Percentiles rank a stretch among this genome's conserved stretches.
phyloP scores from a whole-genome alignment of 768 basidiomycete genomes.

The Dacryopinax primogenitus region DNA sequence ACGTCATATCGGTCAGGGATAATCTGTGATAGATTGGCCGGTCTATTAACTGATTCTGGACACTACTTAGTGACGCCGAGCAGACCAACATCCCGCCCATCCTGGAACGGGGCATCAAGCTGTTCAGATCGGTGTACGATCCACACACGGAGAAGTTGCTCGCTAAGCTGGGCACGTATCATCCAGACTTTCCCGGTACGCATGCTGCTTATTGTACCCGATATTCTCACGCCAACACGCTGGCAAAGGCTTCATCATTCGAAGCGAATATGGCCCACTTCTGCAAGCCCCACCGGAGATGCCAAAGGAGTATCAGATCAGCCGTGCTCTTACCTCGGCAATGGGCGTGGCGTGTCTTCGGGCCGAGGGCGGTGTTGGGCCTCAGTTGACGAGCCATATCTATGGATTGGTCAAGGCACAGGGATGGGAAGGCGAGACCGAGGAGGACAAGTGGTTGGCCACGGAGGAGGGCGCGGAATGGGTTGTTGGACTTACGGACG shows the following conservation, averaged over 20 bases:
- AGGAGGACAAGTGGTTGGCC: constrained; percentile 61
- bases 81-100: constrained; percentile 50
- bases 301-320: constrained; percentile 48
- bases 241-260: constrained; percentile 63
- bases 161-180: constrained; percentile 72
- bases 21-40: constrained; percentile 8
- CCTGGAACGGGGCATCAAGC: constrained; percentile 47
- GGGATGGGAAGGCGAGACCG: constrained; percentile 34
- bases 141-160: constrained; percentile 84
- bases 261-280: constrained; percentile 63
- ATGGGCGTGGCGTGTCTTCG: constrained; percentile 76
- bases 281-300: constrained; percentile 56
- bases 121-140: constrained; percentile 81
- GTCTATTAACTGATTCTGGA: neutral
- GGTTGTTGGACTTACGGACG: constrained; percentile 73
- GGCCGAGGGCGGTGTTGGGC: constrained; percentile 70
- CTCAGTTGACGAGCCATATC: constrained; percentile 77
- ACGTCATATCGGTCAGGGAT: constrained; percentile 48
- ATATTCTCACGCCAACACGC: constrained; percentile 8
- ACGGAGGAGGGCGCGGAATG: constrained; percentile 81
- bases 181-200: constrained; percentile 89
- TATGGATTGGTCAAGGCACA: constrained; percentile 84
- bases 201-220: constrained; percentile 23
- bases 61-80: constrained; percentile 27
- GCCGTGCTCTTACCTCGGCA: constrained; percentile 69